Conservation (phyloP, 306 rosid genomes). For the Castanea crenata region DNA sequence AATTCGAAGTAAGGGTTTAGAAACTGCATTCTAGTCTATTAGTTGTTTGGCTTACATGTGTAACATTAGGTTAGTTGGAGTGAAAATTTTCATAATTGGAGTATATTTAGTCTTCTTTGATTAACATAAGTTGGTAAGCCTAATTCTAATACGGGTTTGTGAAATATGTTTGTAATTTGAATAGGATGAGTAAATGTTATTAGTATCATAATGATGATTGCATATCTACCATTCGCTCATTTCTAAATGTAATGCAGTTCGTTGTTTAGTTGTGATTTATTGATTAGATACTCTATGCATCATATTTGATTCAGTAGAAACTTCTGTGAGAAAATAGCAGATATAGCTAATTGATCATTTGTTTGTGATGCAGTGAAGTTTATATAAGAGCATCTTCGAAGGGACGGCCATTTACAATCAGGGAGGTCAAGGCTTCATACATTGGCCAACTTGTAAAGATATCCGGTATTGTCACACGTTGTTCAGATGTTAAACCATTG, state of each 20-base stretch:
- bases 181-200: not conserved
- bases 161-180: not conserved
- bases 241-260: too few species aligned
- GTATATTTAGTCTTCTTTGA: not conserved
- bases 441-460: conserved; percentile 95
- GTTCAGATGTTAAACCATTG: conserved; percentile 97
- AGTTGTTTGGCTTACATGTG: conserved; percentile 1
- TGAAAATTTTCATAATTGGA: not conserved
- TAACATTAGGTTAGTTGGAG: not conserved
- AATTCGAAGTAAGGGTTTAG: not conserved
- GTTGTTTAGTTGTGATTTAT: too few species aligned
- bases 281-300: too few species aligned
- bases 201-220: not conserved
- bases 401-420: conserved; percentile 84
- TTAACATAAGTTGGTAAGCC: not conserved
- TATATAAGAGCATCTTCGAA: conserved; percentile 83
- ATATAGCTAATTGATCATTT: not conserved
- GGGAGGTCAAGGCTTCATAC: conserved; percentile 93
- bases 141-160: not conserved
- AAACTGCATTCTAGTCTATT: not conserved
- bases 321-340: not conserved
- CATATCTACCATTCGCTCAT: not conserved
- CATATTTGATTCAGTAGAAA: too few species aligned
- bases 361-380: conserved; percentile 71
- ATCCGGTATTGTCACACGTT: conserved; percentile 89